Evolutionary conservation across 768 basidiomycete species (phyloP).

Genomic region (Cystofilobasidium macerans): DNA sequence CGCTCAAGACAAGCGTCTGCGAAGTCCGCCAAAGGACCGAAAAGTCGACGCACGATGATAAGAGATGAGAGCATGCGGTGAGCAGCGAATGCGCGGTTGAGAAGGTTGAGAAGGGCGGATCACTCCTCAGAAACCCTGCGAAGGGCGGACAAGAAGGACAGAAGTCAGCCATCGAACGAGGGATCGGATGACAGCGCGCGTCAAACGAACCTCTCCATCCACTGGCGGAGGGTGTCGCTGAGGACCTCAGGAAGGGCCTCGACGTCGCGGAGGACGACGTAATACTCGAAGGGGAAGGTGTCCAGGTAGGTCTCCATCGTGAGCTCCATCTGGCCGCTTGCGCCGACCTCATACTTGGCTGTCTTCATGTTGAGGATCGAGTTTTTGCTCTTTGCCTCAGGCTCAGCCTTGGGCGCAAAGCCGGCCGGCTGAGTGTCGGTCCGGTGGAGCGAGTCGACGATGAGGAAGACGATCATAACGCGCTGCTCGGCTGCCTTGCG

Average conservation of each 20-base stretch:
- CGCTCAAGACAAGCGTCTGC: no score
- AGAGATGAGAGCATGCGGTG: background rate
- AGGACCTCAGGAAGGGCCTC: slow-evolving; percentile 86
- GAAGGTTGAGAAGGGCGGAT: background rate
- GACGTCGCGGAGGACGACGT: slow-evolving; percentile 76
- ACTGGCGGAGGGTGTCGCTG: slow-evolving; percentile 78
- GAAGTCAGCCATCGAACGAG: background rate
- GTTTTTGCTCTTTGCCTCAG: slow-evolving; percentile 40
- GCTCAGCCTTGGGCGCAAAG: slow-evolving; percentile 20
- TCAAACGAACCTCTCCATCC: slow-evolving; percentile 33
- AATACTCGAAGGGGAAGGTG: slow-evolving; percentile 96
- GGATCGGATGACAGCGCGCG: background rate
- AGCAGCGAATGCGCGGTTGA: background rate
- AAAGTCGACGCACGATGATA: no score
- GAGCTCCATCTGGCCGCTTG: slow-evolving; percentile 68
- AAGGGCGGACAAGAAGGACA: background rate
- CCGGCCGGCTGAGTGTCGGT: slow-evolving; percentile 35
- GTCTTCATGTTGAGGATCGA: slow-evolving; percentile 81
- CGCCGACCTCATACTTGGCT: slow-evolving; percentile 67
- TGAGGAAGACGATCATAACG: slow-evolving; percentile 91
- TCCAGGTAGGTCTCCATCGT: slow-evolving; percentile 82
- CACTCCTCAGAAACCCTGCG: slow-evolving; percentile 1
- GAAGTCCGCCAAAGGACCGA: no score
- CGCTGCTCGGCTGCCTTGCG: slow-evolving; percentile 77
- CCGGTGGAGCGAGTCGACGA: slow-evolving; percentile 75